Evolutionary conservation across 345 rosid genomes (phyloP).

Genomic region (Dimocarpus longan): DNA sequence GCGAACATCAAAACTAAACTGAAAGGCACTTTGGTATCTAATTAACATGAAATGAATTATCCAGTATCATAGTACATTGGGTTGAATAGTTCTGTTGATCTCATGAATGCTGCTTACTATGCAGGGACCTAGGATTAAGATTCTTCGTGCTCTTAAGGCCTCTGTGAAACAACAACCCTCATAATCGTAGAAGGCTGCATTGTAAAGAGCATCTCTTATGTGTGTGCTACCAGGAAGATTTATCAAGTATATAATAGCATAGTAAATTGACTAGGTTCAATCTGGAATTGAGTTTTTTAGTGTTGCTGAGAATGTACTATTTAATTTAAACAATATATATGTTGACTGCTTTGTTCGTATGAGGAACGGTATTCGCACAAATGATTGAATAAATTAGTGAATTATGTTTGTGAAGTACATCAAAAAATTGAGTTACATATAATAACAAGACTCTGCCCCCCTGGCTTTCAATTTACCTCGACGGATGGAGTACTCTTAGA

Average conservation of each 20-base stretch:
- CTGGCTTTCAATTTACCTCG: conserved; percentile 32
- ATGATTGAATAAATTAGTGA: not conserved
- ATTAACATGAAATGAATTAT: not conserved
- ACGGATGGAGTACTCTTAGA: conserved; percentile 34
- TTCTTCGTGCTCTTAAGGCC: conserved; percentile 50
- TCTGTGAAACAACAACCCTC: conserved; percentile 1
- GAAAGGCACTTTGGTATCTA: not conserved
- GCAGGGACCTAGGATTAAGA: conserved; percentile 74
- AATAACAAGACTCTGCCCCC: not conserved
- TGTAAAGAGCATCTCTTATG: not conserved
- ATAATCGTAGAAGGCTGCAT: not conserved
- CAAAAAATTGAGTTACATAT: not conserved
- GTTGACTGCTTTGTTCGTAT: conserved; percentile 10
- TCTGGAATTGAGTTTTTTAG: not conserved
- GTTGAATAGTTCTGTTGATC: not conserved
- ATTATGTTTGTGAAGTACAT: not conserved
- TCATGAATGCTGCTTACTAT: conserved; percentile 8
- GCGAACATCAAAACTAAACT: not conserved
- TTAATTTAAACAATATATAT: not conserved
- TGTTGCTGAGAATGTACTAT: conserved; percentile 1
- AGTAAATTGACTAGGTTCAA: not conserved
- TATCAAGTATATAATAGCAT: conserved; percentile 6
- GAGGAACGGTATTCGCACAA: not conserved
- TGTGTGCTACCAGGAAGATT: not conserved
- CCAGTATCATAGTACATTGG: not conserved